phyloP scores from a whole-genome alignment of 1,139 yeast genomes.

The Geotrichum bryndzae region DNA sequence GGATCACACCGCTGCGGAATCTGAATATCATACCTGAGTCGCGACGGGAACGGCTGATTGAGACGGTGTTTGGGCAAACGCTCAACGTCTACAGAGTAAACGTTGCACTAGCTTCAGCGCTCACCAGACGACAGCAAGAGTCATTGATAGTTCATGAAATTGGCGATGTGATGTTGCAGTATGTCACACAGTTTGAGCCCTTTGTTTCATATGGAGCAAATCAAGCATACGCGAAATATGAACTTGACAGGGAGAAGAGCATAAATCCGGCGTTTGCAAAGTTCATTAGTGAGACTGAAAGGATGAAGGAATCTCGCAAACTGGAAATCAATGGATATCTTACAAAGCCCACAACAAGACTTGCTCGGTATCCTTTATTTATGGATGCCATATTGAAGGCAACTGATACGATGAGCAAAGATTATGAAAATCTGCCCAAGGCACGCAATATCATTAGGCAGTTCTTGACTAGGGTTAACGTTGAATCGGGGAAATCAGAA shows the following conservation, averaged over 20 bases:
- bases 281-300: conserved; percentile 85
- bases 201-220: conserved; percentile 93
- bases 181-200: conserved; percentile 82
- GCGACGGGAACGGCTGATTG: conserved; percentile 82
- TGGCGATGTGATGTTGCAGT: conserved; percentile 82
- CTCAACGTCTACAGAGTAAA: conserved; percentile 82
- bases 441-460: conserved; percentile 74
- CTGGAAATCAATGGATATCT: conserved; percentile 89
- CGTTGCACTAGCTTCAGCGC: conserved; percentile 77
- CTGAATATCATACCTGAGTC: conserved; percentile 82
- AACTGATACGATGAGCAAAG: conserved; percentile 72
- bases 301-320: conserved; percentile 82
- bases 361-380: conserved; percentile 87
- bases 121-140: conserved; percentile 80
- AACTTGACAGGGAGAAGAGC: conserved; percentile 89
- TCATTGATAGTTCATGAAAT: conserved; percentile 78
- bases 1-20: conserved; percentile 84
- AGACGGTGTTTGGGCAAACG: conserved; percentile 87
- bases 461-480: conserved; percentile 72
- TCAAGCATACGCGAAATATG: conserved; percentile 91
- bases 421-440: conserved; percentile 59
- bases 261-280: conserved; percentile 85
- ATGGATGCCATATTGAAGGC: conserved; percentile 77
- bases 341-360: conserved; percentile 92
- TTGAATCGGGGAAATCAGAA: conserved; percentile 89